Conservation (phyloP, 805 yeast genomes). For the Ogataea polymorpha region DNA sequence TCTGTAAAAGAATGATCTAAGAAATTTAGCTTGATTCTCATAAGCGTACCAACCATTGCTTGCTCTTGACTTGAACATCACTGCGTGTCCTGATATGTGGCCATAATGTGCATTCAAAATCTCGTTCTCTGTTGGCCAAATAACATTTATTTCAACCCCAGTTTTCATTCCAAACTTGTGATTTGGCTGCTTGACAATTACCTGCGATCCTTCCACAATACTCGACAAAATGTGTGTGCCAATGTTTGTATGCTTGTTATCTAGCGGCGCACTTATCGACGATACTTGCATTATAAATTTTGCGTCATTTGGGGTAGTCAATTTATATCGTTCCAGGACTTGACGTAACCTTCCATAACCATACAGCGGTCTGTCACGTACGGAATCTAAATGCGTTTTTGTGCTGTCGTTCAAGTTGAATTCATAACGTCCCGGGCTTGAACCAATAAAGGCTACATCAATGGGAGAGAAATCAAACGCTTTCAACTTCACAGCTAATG, state of each 20-base stretch:
- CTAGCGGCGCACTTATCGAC: constrained; percentile 47
- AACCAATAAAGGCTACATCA: constrained; percentile 52
- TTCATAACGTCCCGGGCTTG: constrained; percentile 46
- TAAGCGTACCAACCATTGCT: constrained; percentile 21
- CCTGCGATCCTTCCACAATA: constrained; percentile 33
- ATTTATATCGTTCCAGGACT: constrained; percentile 34
- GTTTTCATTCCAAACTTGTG: constrained; percentile 10
- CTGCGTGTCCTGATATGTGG: constrained; percentile 30
- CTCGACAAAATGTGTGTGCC: constrained; percentile 50
- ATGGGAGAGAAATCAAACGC: constrained; percentile 44
- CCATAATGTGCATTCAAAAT: constrained; percentile 21
- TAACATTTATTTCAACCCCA: constrained; percentile 26
- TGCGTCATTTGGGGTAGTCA: constrained; percentile 23
- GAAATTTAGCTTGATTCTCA: constrained; percentile 38
- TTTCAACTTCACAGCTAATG: constrained; percentile 31
- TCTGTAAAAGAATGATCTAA: constrained; percentile 41
- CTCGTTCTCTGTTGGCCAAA: constrained; percentile 34
- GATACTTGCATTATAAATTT: constrained; percentile 45
- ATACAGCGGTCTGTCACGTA: constrained; percentile 22
- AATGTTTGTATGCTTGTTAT: constrained; percentile 33
- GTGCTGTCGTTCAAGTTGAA: constrained; percentile 6
- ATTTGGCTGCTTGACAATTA: constrained; percentile 20
- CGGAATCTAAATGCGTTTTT: constrained; percentile 6
- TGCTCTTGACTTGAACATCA: constrained; percentile 19
- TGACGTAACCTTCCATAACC: constrained; percentile 50